Base-by-base conservation (phyloP, 2,329 filamentous ascomycete genomes). In the Talaromyces sp. region DNA sequence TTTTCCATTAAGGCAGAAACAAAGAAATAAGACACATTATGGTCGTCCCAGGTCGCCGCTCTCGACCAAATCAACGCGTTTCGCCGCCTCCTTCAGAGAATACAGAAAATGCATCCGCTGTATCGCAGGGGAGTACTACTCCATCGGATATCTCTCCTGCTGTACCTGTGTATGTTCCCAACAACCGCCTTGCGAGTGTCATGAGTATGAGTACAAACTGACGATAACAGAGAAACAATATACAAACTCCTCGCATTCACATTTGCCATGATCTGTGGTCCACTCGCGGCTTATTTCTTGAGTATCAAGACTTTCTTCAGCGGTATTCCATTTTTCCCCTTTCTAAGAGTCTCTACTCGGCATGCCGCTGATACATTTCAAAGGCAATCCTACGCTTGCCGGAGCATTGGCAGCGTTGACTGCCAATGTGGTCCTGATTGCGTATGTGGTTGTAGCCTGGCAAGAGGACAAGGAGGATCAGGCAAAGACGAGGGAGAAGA, bases 391-490 rank as follows among this genome's bases (percentile, higher is more conserved):
- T 15, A 96, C 93, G 1, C 94, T 88, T 71, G 92, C 93, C 3
- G 95, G 93, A 15, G 93, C 87, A 0, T 82, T 90, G 39, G 95
- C 95, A 1, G 95, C 95, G 22, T 80, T 98, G 60, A 88, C 96
- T 76, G 95, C 95, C 13, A 99, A 99, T 72, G 86, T 96, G 1
- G 92, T 99, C 3, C 82, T 99, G 60, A 86, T 98, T 65, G 88
- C 85, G n/a, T 99, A 98, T 78, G 87, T 98, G 50, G 81, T 97
- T 64, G 92, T 97, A 22, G 95, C 95, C 3, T 93, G 97, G 86
- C 88, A 85, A 67, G 95, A 99, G 77, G 95, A 98, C 73, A 83
- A 86, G 80, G 87, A 86, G 75, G 93, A 91, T 67, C 85, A 89
- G 71, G 85, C 88, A 67, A 79, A 84, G 3, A 83, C 87, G 63